A percentile compares a stretch with the other conserved stretches of the same genome.
Evolutionary conservation across 352 stramenopile genomes (phyloP).

Genomic region (Pythium pyrilobum): DNA sequence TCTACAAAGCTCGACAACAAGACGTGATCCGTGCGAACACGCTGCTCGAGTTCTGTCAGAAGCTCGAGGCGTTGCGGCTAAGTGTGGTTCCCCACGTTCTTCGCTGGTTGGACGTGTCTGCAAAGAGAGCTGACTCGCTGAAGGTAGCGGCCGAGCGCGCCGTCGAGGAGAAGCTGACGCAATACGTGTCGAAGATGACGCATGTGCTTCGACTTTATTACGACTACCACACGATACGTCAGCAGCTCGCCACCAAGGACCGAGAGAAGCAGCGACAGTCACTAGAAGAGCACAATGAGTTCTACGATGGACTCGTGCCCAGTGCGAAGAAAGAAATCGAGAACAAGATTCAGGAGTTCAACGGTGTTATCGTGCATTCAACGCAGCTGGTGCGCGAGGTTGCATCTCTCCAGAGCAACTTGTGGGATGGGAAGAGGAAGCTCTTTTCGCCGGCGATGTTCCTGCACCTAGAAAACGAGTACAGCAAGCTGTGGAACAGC

Average conservation of each 20-base stretch:
- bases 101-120: conserved; percentile 21
- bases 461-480: conserved; percentile 32
- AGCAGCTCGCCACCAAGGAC: conserved; percentile 42
- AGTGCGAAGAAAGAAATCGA: conserved; percentile 63
- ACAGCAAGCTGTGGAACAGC: conserved; percentile 34
- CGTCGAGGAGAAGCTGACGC: conserved; percentile 30
- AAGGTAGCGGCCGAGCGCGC: conserved; percentile 28
- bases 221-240: conserved; percentile 54
- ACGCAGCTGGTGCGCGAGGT: conserved; percentile 55
- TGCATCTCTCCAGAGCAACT: conserved; percentile 34
- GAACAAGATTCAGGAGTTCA: conserved; percentile 58
- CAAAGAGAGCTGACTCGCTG: conserved; percentile 11
- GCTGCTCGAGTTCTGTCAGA: conserved; percentile 19
- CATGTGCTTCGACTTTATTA: conserved; percentile 38
- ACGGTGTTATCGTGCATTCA: conserved; percentile 41
- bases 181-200: conserved; percentile 44
- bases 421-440: conserved; percentile 44
- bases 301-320: conserved; percentile 57
- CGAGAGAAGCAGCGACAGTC: conserved; percentile 35
- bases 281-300: conserved; percentile 44
- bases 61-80: conserved; percentile 14
- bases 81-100: conserved; percentile 16
- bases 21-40: conserved; percentile 19
- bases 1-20: conserved; percentile 6
- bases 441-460: conserved; percentile 32